Evolutionary conservation across 257 asterid genomes (phyloP).

Genomic region (Petunia axillaris): DNA sequence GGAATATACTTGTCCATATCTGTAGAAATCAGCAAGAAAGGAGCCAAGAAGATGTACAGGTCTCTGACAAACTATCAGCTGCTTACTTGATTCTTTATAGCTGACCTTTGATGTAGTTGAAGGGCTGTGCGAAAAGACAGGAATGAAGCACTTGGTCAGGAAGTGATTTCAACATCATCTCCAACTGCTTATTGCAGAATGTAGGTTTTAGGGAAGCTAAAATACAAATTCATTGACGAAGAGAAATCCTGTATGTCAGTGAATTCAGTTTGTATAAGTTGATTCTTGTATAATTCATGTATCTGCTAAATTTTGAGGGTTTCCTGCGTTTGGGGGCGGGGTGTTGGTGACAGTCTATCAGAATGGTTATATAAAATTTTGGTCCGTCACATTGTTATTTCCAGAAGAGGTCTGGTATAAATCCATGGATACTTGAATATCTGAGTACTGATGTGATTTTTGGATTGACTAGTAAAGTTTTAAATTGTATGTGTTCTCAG

Average conservation of each 20-base stretch:
- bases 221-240: neutral
- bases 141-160: conserved; percentile 1
- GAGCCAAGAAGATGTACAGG: conserved; percentile 45
- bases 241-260: conserved; percentile 11
- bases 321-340: neutral
- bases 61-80: conserved; percentile 15
- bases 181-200: neutral
- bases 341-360: neutral
- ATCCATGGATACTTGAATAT: neutral
- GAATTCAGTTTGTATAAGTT: neutral
- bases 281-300: conserved; percentile 22
- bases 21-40: conserved; percentile 41
- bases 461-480: neutral
- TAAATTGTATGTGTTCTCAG: neutral
- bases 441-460: no score
- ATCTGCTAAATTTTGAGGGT: conserved; percentile 10
- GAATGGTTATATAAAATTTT: conserved; percentile 4
- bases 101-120: conserved; percentile 17
- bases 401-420: conserved; percentile 9
- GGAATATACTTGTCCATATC: conserved; percentile 23
- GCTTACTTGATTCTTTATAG: conserved; percentile 12
- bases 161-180: neutral
- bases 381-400: neutral
- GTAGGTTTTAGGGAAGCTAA: conserved; percentile 9
- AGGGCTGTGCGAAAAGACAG: conserved; percentile 18